Evolutionary conservation across 2,329 filamentous ascomycete species (phyloP).

Genomic region (Alternaria brassicae): DNA sequence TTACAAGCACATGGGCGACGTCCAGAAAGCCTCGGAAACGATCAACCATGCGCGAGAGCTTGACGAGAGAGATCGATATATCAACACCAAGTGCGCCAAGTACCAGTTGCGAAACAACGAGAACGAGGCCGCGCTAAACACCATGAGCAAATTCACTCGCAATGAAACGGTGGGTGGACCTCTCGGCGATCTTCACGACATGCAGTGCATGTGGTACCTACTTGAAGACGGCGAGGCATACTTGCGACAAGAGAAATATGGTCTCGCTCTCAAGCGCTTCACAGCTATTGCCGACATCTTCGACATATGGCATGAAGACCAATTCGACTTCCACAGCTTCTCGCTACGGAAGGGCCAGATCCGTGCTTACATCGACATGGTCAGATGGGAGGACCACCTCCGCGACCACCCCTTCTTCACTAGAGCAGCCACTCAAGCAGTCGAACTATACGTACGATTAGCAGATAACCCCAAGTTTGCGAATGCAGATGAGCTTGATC

Average conservation of each 20-base stretch:
- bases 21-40: slow-evolving; percentile 77
- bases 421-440: slow-evolving; percentile 79
- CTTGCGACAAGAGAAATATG: slow-evolving; percentile 79
- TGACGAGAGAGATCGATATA: slow-evolving; percentile 91
- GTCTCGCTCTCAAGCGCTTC: slow-evolving; percentile 90
- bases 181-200: slow-evolving; percentile 89
- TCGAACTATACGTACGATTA: slow-evolving; percentile 80
- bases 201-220: slow-evolving; percentile 98
- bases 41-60: slow-evolving; percentile 89
- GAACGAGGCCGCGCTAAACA: slow-evolving; percentile 83
- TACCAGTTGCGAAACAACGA: slow-evolving; percentile 94
- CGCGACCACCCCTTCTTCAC: slow-evolving; percentile 94
- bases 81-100: slow-evolving; percentile 98
- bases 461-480: slow-evolving; percentile 74
- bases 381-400: slow-evolving; percentile 91
- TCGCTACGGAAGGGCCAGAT: slow-evolving; percentile 97
- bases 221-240: slow-evolving; percentile 94
- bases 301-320: slow-evolving; percentile 96
- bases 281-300: slow-evolving; percentile 90
- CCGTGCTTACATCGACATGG: slow-evolving; percentile 92
- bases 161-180: slow-evolving; percentile 89
- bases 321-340: slow-evolving; percentile 98
- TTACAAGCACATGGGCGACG: slow-evolving; percentile 86
- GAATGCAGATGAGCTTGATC: slow-evolving; percentile 68
- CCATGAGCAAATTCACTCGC: slow-evolving; percentile 91